phyloP scores from a whole-genome alignment of 1,284 basidiomycete species.

The Ceratobasidium sp. region DNA sequence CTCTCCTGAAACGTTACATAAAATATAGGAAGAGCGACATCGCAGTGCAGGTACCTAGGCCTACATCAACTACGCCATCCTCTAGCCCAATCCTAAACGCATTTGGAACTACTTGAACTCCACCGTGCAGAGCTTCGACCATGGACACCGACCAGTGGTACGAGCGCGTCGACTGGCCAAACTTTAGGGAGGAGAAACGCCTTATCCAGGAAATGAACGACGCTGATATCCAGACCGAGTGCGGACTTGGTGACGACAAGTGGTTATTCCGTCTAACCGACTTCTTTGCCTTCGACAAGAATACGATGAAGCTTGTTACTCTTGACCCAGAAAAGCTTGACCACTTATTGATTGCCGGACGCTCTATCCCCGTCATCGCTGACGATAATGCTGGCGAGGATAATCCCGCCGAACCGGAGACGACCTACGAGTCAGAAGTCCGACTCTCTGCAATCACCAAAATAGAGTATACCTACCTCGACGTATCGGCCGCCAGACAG shows the following conservation, averaged over 20 bases:
- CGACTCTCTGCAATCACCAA: constrained; percentile 24
- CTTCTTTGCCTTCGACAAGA: constrained; percentile 31
- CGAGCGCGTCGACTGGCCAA: constrained; percentile 4
- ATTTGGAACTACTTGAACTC: too few relatives aligned
- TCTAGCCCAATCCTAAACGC: too few relatives aligned
- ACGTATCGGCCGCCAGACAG: constrained; percentile 21
- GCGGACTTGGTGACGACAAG: background rate
- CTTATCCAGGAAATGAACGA: constrained; percentile 25
- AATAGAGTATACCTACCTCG: constrained; percentile 25
- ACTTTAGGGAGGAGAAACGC: background rate
- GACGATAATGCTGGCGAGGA: constrained; percentile 29
- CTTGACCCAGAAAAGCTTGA: constrained; percentile 6
- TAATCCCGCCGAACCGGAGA: background rate
- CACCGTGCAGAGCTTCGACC: too few relatives aligned
- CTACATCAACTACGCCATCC: too few relatives aligned
- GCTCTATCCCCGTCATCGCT: constrained; percentile 28
- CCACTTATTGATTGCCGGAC: constrained; percentile 1
- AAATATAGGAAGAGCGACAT: too few relatives aligned
- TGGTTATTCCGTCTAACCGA: constrained; percentile 28
- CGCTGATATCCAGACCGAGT: constrained; percentile 21
- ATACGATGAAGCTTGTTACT: background rate
- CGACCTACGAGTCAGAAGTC: background rate
- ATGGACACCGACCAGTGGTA: constrained; percentile 39
- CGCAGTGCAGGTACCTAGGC: too few relatives aligned
- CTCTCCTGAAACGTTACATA: too few relatives aligned